Evolutionary conservation across 768 basidiomycete species (phyloP).

Genomic region (Boletus sensibilis): DNA sequence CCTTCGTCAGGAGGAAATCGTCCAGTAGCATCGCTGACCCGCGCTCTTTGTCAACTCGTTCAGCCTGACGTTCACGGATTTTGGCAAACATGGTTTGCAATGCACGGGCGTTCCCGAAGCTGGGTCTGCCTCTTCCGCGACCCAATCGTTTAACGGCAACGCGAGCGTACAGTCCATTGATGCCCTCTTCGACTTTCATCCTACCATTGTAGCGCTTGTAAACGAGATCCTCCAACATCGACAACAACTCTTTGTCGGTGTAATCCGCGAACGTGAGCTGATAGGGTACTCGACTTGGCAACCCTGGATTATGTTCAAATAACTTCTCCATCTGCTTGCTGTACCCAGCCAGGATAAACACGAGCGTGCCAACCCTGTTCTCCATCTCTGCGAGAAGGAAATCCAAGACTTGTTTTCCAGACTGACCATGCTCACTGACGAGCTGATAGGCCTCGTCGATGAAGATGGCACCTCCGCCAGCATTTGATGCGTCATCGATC

Average conservation of each 20-base stretch:
- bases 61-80: conserved; percentile 54
- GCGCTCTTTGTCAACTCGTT: conserved; percentile 45
- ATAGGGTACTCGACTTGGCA: conserved; percentile 65
- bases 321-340: conserved; percentile 73
- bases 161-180: conserved; percentile 52
- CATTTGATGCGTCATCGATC: conserved; percentile 48
- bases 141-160: conserved; percentile 60
- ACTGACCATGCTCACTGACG: conserved; percentile 44
- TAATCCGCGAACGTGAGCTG: conserved; percentile 63
- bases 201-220: conserved; percentile 44
- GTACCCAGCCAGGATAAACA: conserved; percentile 75
- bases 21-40: conserved; percentile 40
- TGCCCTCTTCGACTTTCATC: conserved; percentile 58
- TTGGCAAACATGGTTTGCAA: conserved; percentile 51
- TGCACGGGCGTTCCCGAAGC: conserved; percentile 71
- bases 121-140: conserved; percentile 53
- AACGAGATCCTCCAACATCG: conserved; percentile 52
- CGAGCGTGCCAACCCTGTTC: conserved; percentile 59
- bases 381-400: conserved; percentile 76
- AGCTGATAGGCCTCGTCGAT: conserved; percentile 77
- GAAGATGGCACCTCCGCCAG: conserved; percentile 66
- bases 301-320: conserved; percentile 73
- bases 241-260: conserved; percentile 51
- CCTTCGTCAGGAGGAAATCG: conserved; percentile 50
- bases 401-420: conserved; percentile 61